Percentiles rank a stretch among this genome's conserved stretches.
These are phyloP conservation scores for Verticillium isaacii DNA, from an alignment of 2,329 filamentous ascomycete species.

Conservation along the genomic window DNA sequence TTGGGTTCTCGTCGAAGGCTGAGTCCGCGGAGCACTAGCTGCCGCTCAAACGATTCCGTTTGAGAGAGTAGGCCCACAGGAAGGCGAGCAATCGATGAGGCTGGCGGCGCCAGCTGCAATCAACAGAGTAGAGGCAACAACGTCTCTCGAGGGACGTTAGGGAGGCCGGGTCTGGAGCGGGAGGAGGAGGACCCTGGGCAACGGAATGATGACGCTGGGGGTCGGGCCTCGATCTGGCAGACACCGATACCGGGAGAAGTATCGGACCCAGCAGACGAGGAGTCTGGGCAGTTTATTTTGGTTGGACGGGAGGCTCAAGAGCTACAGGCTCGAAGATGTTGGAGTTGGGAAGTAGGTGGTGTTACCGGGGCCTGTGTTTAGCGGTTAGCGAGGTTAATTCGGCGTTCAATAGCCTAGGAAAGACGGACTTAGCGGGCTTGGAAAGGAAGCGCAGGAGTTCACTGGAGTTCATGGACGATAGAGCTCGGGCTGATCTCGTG, in stretches of 20 bases:
- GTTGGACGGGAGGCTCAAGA: constrained; percentile 7
- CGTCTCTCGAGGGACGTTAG: constrained; percentile 76
- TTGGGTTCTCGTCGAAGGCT: constrained; percentile 18
- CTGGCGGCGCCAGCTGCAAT: constrained; percentile 86
- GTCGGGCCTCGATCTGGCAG: constrained; percentile 59
- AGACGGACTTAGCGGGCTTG: constrained; percentile 83
- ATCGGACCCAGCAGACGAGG: constrained; percentile 81
- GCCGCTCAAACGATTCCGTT: constrained; percentile 94
- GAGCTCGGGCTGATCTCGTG: neutral
- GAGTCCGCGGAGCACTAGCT: constrained; percentile 91
- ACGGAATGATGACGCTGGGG: constrained; percentile 79
- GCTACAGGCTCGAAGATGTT: neutral
- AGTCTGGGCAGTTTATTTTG: constrained; percentile 36
- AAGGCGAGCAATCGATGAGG: constrained; percentile 57
- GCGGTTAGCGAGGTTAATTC: neutral
- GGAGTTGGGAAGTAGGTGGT: constrained; percentile 29
- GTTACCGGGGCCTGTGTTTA: constrained; percentile 52
- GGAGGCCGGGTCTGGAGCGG: constrained; percentile 82
- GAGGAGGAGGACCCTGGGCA: constrained; percentile 75
- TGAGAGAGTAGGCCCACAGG: constrained; percentile 97
- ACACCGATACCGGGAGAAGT: constrained; percentile 80
- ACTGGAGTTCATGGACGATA: constrained; percentile 78
- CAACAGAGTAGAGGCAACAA: constrained; percentile 34
- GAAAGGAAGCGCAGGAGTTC: constrained; percentile 90
- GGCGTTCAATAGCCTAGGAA: neutral